Percentiles rank a stretch among this genome's conserved stretches.
Conservation (phyloP, 345 rosid species). For the Raphanus sativus region DNA sequence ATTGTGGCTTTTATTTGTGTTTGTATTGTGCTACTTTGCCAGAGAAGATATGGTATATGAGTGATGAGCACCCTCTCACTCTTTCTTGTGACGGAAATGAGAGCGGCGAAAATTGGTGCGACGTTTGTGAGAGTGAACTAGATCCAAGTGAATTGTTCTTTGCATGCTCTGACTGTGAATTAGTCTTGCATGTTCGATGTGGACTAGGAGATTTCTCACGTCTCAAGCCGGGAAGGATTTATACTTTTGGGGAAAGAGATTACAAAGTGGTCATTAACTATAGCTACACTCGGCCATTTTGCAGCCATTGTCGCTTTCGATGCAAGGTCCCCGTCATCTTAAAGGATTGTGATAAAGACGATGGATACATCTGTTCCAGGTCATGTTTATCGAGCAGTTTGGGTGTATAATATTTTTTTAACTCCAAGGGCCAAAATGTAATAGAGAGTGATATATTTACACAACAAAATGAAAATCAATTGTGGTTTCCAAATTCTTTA, state of each 20-base stretch:
- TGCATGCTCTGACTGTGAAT: not conserved
- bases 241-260: not conserved
- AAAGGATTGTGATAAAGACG: not conserved
- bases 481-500: too few relatives aligned
- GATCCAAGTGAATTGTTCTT: not conserved
- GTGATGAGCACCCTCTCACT: slow-evolving; percentile 12
- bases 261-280: not conserved
- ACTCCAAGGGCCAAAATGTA: too few relatives aligned
- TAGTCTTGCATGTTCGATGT: not conserved
- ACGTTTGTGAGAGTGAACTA: not conserved
- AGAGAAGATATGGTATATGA: not conserved
- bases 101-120: not conserved
- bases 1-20: not conserved
- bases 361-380: not conserved
- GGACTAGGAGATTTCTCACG: slow-evolving; percentile 3
- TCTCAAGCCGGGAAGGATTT: not conserved
- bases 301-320: slow-evolving; percentile 22
- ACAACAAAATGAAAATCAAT: too few relatives aligned
- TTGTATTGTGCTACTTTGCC: not conserved
- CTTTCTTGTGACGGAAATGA: not conserved
- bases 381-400: not conserved
- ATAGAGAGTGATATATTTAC: too few relatives aligned
- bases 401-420: too few relatives aligned
- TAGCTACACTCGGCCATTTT: slow-evolving; percentile 2
- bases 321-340: slow-evolving; percentile 5